A percentile compares a stretch with the other conserved stretches of the same genome.
Evolutionary conservation across 1,284 basidiomycete species (phyloP).

Genomic region (Inonotus hispidus): DNA sequence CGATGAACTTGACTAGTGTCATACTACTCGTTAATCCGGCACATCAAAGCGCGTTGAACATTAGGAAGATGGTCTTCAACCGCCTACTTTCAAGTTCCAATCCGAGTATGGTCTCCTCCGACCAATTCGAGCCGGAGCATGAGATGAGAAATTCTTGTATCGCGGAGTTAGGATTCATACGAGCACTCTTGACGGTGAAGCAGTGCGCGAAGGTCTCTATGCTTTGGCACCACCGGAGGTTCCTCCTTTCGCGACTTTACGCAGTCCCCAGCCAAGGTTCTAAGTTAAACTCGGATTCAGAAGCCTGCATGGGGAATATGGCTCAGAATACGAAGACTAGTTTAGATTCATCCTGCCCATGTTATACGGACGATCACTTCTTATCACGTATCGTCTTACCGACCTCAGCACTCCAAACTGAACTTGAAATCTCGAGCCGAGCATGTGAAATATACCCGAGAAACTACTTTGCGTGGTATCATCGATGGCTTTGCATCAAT

Average conservation of each 20-base stretch:
- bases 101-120: too few relatives aligned
- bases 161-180: conserved; percentile 43
- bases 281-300: neutral
- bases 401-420: conserved; percentile 32
- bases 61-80: conserved; percentile 46
- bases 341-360: too few relatives aligned
- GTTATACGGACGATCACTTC: conserved; percentile 4
- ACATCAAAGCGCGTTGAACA: conserved; percentile 59
- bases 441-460: conserved; percentile 57
- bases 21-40: conserved; percentile 62
- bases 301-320: too few relatives aligned
- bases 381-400: neutral
- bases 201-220: conserved; percentile 57
- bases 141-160: neutral
- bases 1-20: conserved; percentile 23
- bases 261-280: neutral
- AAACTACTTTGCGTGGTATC: conserved; percentile 64
- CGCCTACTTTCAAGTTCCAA: conserved; percentile 16
- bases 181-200: conserved; percentile 43
- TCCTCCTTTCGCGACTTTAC: conserved; percentile 38
- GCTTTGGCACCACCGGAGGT: conserved; percentile 62
- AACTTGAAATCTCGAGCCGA: conserved; percentile 39
- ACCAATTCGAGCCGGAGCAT: neutral
- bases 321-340: too few relatives aligned
- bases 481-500: conserved; percentile 44